phyloP scores from a whole-genome alignment of 1,284 basidiomycete species.

The Macrocystidia cucumis region DNA sequence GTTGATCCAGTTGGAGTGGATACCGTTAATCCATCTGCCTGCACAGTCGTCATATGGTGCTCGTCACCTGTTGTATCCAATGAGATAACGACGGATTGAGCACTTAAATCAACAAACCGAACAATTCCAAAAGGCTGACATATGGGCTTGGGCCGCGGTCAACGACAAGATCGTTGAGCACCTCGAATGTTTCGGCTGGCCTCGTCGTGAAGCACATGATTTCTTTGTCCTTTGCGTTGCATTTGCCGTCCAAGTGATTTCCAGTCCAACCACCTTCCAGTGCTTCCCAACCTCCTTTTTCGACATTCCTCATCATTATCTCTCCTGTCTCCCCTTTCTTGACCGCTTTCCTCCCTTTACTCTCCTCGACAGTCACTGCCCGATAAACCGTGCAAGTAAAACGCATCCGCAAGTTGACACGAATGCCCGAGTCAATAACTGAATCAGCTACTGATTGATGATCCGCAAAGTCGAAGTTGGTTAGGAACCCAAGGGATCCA shows the following conservation, averaged over 20 bases:
- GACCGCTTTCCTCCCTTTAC: slow-evolving; percentile 72
- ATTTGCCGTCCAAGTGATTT: slow-evolving; percentile 32
- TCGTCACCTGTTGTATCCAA: slow-evolving; percentile 73
- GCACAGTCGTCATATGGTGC: slow-evolving; percentile 98
- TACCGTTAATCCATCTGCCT: slow-evolving; percentile 94
- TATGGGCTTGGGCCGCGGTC: slow-evolving; percentile 98
- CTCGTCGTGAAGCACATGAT: slow-evolving; percentile 97
- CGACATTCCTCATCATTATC: slow-evolving; percentile 89
- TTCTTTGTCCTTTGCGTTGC: slow-evolving; percentile 76
- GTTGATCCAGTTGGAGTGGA: slow-evolving; percentile 98
- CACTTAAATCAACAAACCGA: slow-evolving; percentile 54
- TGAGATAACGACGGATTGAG: slow-evolving; percentile 1
- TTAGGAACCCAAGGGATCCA: slow-evolving; percentile 97
- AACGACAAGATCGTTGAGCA: slow-evolving; percentile 96
- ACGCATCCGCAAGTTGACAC: slow-evolving; percentile 97
- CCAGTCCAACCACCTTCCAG: slow-evolving; percentile 70
- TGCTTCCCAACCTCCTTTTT: slow-evolving; percentile 89
- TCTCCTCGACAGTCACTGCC: slow-evolving; percentile 67
- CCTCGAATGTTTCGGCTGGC: slow-evolving; percentile 95
- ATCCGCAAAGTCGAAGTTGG: slow-evolving; percentile 94
- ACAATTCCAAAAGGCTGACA: slow-evolving; percentile 92
- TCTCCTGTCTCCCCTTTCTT: slow-evolving; percentile 90
- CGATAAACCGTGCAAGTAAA: slow-evolving; percentile 99
- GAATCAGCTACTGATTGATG: slow-evolving; percentile 86
- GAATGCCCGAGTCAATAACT: slow-evolving; percentile 88